Percentiles rank a stretch among this genome's conserved stretches.
Evolutionary conservation across 2,329 filamentous ascomycete genomes (phyloP).

Genomic region (Tolypocladium capitatum): DNA sequence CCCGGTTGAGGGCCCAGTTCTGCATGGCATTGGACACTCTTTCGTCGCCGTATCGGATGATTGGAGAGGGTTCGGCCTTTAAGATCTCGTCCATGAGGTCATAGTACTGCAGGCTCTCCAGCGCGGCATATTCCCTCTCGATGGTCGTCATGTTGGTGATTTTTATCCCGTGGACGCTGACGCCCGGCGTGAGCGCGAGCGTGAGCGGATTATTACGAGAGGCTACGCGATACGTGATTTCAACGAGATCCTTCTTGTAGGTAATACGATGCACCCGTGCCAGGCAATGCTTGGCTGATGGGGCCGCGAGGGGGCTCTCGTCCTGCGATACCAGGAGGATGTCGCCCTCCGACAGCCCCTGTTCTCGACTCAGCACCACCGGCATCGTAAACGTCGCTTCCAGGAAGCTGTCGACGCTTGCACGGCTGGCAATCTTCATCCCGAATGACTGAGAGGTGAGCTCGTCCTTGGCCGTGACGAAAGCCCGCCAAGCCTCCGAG

Average conservation of each 20-base stretch:
- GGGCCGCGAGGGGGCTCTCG: constrained; percentile 53
- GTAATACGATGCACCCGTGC: constrained; percentile 70
- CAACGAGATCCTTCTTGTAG: constrained; percentile 67
- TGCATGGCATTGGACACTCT: constrained; percentile 54
- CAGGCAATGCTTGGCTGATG: constrained; percentile 63
- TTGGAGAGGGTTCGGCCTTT: constrained; percentile 76
- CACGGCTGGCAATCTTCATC: constrained; percentile 74
- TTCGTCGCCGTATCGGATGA: constrained; percentile 67
- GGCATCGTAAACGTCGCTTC: constrained; percentile 81
- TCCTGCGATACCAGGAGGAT: constrained; percentile 74
- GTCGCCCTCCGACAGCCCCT: constrained; percentile 68
- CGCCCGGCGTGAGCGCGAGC: constrained; percentile 52
- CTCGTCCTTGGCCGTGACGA: constrained; percentile 83
- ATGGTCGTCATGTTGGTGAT: constrained; percentile 89
- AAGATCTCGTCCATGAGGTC: constrained; percentile 90
- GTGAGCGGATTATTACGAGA: constrained; percentile 49
- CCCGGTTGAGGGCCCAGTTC: constrained; percentile 74
- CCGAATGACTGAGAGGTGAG: constrained; percentile 68
- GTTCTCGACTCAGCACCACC: constrained; percentile 54
- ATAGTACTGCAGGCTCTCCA: constrained; percentile 87
- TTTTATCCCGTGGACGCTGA: constrained; percentile 61
- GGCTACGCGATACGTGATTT: constrained; percentile 76
- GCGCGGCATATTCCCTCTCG: constrained; percentile 85
- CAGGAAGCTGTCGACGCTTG: constrained; percentile 84
- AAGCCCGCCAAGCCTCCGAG: constrained; percentile 90